phyloP scores from a whole-genome alignment of 495 filamentous ascomycete genomes.

The Staphylotrichum longicolle region DNA sequence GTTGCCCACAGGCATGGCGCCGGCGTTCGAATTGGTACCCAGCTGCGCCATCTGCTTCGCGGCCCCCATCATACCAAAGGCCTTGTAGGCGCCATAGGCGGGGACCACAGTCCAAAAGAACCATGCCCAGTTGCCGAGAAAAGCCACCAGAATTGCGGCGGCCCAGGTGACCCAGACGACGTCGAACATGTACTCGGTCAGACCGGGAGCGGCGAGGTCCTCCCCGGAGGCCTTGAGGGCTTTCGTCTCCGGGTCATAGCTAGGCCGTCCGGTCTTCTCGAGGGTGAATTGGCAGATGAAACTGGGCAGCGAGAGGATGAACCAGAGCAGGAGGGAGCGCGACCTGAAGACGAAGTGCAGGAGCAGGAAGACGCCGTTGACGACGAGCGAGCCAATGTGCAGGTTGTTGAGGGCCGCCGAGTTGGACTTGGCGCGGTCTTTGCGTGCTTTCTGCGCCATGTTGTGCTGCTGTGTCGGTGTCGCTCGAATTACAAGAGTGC shows the following conservation, averaged over 20 bases:
- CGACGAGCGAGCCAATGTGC: conserved; percentile 65
- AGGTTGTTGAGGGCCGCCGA: conserved; percentile 68
- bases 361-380: conserved; percentile 73
- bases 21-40: conserved; percentile 28
- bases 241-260: conserved; percentile 59
- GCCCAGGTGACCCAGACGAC: conserved; percentile 88
- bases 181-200: conserved; percentile 98
- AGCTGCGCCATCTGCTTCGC: conserved; percentile 60
- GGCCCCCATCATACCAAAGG: conserved; percentile 63
- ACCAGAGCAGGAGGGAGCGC: conserved; percentile 68
- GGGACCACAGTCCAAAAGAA: conserved; percentile 70
- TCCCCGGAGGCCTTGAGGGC: conserved; percentile 74
- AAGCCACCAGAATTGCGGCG: conserved; percentile 58
- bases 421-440: conserved; percentile 85
- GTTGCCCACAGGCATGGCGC: conserved; percentile 42
- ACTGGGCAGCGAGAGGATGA: conserved; percentile 68
- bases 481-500: no score
- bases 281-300: conserved; percentile 78
- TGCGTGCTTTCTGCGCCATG: conserved; percentile 88
- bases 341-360: conserved; percentile 64
- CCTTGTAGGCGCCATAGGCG: conserved; percentile 65
- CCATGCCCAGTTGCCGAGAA: conserved; percentile 77
- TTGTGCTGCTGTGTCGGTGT: background rate
- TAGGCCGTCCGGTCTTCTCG: conserved; percentile 77
- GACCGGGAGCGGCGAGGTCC: conserved; percentile 79